Evolutionary conservation across 768 basidiomycete genomes (phyloP).

Genomic region (Russula abietina): DNA sequence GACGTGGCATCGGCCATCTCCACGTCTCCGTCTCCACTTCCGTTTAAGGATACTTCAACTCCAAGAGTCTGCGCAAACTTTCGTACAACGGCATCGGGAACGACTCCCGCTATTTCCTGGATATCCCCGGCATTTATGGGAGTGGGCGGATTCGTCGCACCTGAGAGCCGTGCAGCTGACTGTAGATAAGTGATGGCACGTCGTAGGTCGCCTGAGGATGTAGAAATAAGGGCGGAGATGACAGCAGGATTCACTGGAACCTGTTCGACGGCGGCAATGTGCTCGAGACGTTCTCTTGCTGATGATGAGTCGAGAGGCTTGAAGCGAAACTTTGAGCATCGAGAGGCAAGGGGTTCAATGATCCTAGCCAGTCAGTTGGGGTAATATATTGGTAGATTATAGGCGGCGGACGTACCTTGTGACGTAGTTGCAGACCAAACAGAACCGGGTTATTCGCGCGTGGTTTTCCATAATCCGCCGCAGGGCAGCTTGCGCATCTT

Average conservation of each 20-base stretch:
- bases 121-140: constrained; percentile 73
- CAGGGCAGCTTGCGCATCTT: constrained; percentile 95
- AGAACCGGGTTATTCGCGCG: constrained; percentile 93
- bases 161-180: constrained; percentile 84
- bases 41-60: constrained; percentile 46
- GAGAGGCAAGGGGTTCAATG: constrained; percentile 96
- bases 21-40: constrained; percentile 43
- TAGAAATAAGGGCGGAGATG: constrained; percentile 64
- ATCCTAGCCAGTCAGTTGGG: constrained; percentile 51
- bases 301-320: constrained; percentile 81
- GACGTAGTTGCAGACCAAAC: constrained; percentile 98
- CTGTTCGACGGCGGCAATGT: constrained; percentile 75
- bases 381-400: background rate
- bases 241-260: constrained; percentile 54
- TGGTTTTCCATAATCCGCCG: constrained; percentile 99
- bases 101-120: constrained; percentile 95
- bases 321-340: constrained; percentile 98
- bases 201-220: constrained; percentile 88
- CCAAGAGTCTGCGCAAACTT: constrained; percentile 68
- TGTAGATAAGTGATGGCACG: constrained; percentile 97
- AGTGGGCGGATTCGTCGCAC: constrained; percentile 64
- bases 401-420: constrained; percentile 59
- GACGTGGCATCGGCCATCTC: constrained; percentile 33
- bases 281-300: constrained; percentile 63
- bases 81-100: constrained; percentile 67